Conservation (phyloP, 2,329 filamentous ascomycete species). For the Xylaria sp. region DNA sequence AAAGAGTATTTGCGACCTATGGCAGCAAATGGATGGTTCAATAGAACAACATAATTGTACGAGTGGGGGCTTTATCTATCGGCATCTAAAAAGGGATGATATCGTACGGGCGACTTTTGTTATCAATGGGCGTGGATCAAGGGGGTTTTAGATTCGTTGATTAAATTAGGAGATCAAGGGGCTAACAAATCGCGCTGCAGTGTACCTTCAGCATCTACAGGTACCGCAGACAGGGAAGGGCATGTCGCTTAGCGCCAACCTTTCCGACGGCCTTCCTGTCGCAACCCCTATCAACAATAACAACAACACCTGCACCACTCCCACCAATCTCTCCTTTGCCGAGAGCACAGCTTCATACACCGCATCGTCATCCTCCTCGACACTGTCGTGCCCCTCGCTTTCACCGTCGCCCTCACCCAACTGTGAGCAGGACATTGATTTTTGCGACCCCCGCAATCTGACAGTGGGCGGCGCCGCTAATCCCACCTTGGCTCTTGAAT, state of each 20-base stretch:
- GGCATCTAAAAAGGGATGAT: not conserved
- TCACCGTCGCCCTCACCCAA: slow-evolving; percentile 88
- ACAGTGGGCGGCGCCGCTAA: slow-evolving; percentile 72
- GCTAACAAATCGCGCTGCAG: slow-evolving; percentile 45
- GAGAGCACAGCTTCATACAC: slow-evolving; percentile 28
- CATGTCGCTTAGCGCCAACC: slow-evolving; percentile 71
- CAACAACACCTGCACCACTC: slow-evolving; percentile 48
- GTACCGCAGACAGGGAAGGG: slow-evolving; percentile 58
- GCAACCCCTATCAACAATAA: slow-evolving; percentile 56
- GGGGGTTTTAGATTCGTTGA: not conserved
- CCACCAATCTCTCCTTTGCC: slow-evolving; percentile 33
- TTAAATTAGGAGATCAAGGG: slow-evolving; percentile 20
- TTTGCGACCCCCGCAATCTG: slow-evolving; percentile 91
- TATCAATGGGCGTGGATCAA: not conserved
- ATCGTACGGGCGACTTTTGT: not conserved
- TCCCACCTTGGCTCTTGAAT: slow-evolving; percentile 67
- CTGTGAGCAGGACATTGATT: slow-evolving; percentile 80
- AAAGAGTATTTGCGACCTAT: not conserved
- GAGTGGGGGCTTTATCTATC: too few species aligned
- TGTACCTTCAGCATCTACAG: slow-evolving; percentile 50
- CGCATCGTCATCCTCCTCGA: slow-evolving; percentile 26
- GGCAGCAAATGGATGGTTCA: not conserved
- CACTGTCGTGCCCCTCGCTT: slow-evolving; percentile 81
- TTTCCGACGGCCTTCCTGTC: slow-evolving; percentile 76
- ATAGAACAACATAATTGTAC: not conserved